These are phyloP conservation scores for Cerioporus squamosus DNA, from an alignment of 1,284 basidiomycete genomes.

Conservation along the genomic window DNA sequence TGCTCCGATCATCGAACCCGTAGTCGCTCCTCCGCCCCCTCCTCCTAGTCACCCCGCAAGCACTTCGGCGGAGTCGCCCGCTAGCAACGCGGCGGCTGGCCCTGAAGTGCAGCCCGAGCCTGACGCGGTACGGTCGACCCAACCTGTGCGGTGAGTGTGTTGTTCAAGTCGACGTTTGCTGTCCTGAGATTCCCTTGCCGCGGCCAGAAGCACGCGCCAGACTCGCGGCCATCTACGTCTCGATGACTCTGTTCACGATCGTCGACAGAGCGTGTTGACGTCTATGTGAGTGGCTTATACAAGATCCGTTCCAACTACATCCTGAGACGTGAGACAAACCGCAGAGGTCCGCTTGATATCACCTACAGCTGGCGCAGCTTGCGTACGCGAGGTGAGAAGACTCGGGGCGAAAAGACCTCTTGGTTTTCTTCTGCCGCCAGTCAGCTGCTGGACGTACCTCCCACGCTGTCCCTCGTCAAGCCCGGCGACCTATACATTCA, in stretches of 20 bases:
- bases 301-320: too few relatives aligned
- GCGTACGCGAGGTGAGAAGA: background rate
- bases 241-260: background rate
- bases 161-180: background rate
- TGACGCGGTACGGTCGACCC: too few relatives aligned
- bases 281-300: background rate
- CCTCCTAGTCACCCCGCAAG: too few relatives aligned
- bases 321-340: too few relatives aligned
- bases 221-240: background rate
- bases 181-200: background rate
- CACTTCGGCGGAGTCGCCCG: too few relatives aligned
- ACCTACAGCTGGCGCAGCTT: background rate
- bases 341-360: background rate
- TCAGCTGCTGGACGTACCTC: background rate
- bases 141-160: background rate
- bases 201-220: background rate
- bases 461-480: background rate
- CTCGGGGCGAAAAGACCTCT: background rate
- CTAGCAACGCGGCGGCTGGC: too few relatives aligned
- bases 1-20: too few relatives aligned
- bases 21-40: too few relatives aligned
- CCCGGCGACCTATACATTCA: background rate
- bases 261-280: background rate
- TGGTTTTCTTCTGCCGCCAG: background rate
- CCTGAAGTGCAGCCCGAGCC: too few relatives aligned